Evolutionary conservation across 768 basidiomycete species (phyloP).

Genomic region (Auriscalpium orientale): DNA sequence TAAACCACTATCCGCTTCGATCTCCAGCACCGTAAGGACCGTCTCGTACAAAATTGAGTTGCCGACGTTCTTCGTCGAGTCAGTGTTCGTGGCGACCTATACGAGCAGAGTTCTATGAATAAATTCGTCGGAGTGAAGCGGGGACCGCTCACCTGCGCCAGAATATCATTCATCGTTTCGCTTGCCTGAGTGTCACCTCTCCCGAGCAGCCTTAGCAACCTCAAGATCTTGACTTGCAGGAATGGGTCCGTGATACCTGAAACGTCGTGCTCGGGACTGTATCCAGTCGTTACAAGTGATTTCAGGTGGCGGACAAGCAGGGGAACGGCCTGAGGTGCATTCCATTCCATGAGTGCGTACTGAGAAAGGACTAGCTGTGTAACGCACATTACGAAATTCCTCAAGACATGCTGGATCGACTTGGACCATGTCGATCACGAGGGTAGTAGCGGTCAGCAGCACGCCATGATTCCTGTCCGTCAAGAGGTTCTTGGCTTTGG

Average conservation of each 20-base stretch:
- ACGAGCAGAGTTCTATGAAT: neutral
- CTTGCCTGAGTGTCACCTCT: conserved; percentile 79
- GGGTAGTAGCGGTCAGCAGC: conserved; percentile 85
- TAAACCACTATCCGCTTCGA: conserved; percentile 82
- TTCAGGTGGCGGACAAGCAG: conserved; percentile 93
- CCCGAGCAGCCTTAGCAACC: conserved; percentile 83
- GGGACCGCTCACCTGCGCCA: conserved; percentile 68
- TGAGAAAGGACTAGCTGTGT: conserved; percentile 1
- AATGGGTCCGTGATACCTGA: conserved; percentile 99
- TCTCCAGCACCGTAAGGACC: conserved; percentile 91
- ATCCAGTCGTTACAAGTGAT: conserved; percentile 89
- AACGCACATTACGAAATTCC: conserved; percentile 82
- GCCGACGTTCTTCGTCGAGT: conserved; percentile 95
- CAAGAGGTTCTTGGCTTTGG: conserved; percentile 83
- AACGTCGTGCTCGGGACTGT: conserved; percentile 97
- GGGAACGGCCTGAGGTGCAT: conserved; percentile 67
- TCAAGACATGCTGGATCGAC: conserved; percentile 63
- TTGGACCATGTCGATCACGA: conserved; percentile 92
- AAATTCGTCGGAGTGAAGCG: neutral
- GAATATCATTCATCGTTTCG: conserved; percentile 96
- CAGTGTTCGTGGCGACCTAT: conserved; percentile 99
- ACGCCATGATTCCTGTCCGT: conserved; percentile 98
- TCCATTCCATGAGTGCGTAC: conserved; percentile 3
- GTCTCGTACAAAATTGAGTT: conserved; percentile 98
- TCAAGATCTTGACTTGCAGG: conserved; percentile 87